phyloP scores from a whole-genome alignment of 192 early-diverging fungal genomes.

The Gryganskiella cystojenkinii region DNA sequence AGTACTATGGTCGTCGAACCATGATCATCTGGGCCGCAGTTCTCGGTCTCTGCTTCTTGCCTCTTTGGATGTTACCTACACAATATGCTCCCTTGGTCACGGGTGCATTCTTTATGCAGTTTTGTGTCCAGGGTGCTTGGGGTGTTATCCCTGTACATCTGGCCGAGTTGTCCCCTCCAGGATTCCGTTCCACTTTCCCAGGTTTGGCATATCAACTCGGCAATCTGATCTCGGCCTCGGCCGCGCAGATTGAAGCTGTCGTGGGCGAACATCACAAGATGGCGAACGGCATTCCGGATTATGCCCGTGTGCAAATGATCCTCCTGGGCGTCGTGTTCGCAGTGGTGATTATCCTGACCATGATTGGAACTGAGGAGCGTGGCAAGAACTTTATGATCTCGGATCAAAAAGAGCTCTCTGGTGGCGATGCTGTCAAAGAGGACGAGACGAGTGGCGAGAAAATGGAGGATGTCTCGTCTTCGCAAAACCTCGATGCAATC shows the following conservation, averaged over 20 bases:
- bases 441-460: background rate
- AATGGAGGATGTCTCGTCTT: background rate
- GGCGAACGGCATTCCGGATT: conserved; percentile 51
- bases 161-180: conserved; percentile 74
- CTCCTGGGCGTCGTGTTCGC: conserved; percentile 64
- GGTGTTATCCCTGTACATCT: conserved; percentile 79
- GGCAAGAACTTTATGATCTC: conserved; percentile 59
- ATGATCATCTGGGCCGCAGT: conserved; percentile 64
- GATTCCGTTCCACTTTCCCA: conserved; percentile 74
- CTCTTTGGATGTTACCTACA: conserved; percentile 70
- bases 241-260: conserved; percentile 66
- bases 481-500: background rate
- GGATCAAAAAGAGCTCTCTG: conserved; percentile 9
- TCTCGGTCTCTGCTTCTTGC: conserved; percentile 70
- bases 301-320: conserved; percentile 67
- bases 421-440: too few relatives aligned
- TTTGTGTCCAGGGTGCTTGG: conserved; percentile 59
- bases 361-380: conserved; percentile 68
- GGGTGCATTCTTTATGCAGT: conserved; percentile 64
- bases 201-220: conserved; percentile 83
- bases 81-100: conserved; percentile 35
- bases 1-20: conserved; percentile 72
- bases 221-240: conserved; percentile 70
- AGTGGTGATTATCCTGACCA: conserved; percentile 53
- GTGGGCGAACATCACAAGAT: conserved; percentile 45